Evolutionary conservation across 2,329 filamentous ascomycete species (phyloP), one percentile per base, ranked within the genome.

Genomic region (Pestalotiopsis sp.): DNA sequence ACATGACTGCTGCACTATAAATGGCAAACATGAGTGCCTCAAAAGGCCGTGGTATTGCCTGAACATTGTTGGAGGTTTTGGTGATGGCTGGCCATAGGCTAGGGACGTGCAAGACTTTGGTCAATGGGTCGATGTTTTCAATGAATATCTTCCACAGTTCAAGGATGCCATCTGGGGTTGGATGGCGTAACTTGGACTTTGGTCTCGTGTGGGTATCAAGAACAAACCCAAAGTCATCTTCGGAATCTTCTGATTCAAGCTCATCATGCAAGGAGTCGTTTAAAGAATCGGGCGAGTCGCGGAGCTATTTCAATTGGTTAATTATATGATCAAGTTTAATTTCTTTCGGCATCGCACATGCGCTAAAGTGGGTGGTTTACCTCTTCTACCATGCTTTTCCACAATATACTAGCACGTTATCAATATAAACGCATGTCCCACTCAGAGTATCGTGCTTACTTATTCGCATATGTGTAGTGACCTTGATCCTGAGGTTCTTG

Each of bases 1-100:
- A 83, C 59, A 78, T 76, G 20, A 81, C 71, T 1, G 82, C 79
- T 65, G 79, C 76, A 65, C 78, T 75, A 69, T 84, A 84, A 6
- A 84, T 76, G 66, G 82, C 77, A 72, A 88, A 87, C 57, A 67
- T 52, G 58, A 67, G 65, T 13, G 65, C 65, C 27, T 67, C 38
- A 11, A 61, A 49, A 13, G 5, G 20, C 38, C 57, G 57, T 2
- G 57, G 58, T 36, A 63, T 55, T 12, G 13, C 39, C 13, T 63
- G 20, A 2, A 45, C 27, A 23, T 62, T 63, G 17, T 23, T 57
- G n/a, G 41, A 14, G n/a, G 65, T 58, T 31, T 49, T 55, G 9
- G 17, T 20, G 12, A 62, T 52, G 27, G 27, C 39, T 3, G 58
- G 59, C 72, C 27, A 52, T 11, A 63, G 6, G 17, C 57, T 67